Percentiles rank a stretch among this genome's conserved stretches.
Evolutionary conservation across 306 rosid species (phyloP).

Genomic region (Pyrus pyrifolia): DNA sequence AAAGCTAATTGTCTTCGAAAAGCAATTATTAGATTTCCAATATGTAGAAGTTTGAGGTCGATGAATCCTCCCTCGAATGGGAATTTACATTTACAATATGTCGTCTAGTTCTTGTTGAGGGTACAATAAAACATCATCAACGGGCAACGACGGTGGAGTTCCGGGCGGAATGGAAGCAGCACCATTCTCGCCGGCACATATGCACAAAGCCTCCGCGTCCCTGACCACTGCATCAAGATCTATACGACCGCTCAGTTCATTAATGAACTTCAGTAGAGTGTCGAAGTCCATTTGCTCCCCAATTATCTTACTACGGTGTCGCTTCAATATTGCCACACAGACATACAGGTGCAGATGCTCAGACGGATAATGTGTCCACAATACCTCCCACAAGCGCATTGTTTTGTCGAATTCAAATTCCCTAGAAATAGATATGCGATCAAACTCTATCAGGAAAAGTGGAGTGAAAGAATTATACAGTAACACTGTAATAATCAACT

Average conservation of each 20-base stretch:
- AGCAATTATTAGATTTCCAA: neutral
- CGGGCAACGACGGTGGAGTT: slow-evolving; percentile 90
- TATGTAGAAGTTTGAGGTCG: neutral
- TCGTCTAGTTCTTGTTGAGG: slow-evolving; percentile 69
- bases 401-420: slow-evolving; percentile 74
- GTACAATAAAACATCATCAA: slow-evolving; percentile 56
- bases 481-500: neutral
- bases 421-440: slow-evolving; percentile 31
- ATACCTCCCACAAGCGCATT: slow-evolving; percentile 88
- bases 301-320: slow-evolving; percentile 66
- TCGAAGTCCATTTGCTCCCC: slow-evolving; percentile 97
- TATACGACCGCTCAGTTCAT: slow-evolving; percentile 82
- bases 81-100: slow-evolving; percentile 38
- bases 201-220: slow-evolving; percentile 88
- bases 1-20: neutral
- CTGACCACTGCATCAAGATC: slow-evolving; percentile 70
- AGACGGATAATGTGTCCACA: slow-evolving; percentile 82
- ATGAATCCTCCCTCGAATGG: neutral
- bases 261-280: slow-evolving; percentile 86
- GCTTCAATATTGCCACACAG: slow-evolving; percentile 85
- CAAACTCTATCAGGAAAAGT: neutral
- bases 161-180: slow-evolving; percentile 94
- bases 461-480: neutral
- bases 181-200: slow-evolving; percentile 90
- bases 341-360: slow-evolving; percentile 94